Evolutionary conservation across 495 filamentous ascomycete species (phyloP).

Genomic region (Tirmania nivea): DNA sequence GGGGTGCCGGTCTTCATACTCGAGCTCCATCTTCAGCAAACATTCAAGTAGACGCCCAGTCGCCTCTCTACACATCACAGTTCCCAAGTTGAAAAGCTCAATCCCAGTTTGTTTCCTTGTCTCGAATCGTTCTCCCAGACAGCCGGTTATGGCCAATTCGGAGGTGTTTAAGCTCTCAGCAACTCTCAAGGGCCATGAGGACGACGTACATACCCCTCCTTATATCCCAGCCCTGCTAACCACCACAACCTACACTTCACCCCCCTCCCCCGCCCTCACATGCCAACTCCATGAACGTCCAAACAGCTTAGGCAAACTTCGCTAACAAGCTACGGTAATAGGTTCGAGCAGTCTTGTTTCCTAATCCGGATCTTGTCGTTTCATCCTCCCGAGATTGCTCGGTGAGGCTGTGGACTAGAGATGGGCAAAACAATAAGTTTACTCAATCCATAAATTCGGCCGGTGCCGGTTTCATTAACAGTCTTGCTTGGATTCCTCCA

Average conservation of each 20-base stretch:
- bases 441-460: constrained; percentile 56
- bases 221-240: constrained; percentile 4
- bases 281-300: too few relatives aligned
- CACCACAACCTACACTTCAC: constrained; percentile 3
- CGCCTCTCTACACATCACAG: too few relatives aligned
- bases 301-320: too few relatives aligned
- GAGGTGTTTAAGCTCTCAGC: constrained; percentile 55
- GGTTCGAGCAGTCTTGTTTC: constrained; percentile 79
- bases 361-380: constrained; percentile 44
- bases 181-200: constrained; percentile 54
- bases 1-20: too few relatives aligned
- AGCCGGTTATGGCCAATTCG: neutral
- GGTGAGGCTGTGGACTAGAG: constrained; percentile 61
- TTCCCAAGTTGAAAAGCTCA: too few relatives aligned
- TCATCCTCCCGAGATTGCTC: constrained; percentile 83
- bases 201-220: constrained; percentile 42
- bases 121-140: too few relatives aligned
- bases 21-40: too few relatives aligned
- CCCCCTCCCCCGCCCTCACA: too few relatives aligned
- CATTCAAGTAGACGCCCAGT: too few relatives aligned
- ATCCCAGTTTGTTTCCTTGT: too few relatives aligned
- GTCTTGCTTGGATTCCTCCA: constrained; percentile 53
- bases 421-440: constrained; percentile 42
- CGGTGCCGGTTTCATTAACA: constrained; percentile 64
- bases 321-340: constrained; percentile 18